Evolutionary conservation across 768 basidiomycete species (phyloP).

Genomic region (Suillus placidus): DNA sequence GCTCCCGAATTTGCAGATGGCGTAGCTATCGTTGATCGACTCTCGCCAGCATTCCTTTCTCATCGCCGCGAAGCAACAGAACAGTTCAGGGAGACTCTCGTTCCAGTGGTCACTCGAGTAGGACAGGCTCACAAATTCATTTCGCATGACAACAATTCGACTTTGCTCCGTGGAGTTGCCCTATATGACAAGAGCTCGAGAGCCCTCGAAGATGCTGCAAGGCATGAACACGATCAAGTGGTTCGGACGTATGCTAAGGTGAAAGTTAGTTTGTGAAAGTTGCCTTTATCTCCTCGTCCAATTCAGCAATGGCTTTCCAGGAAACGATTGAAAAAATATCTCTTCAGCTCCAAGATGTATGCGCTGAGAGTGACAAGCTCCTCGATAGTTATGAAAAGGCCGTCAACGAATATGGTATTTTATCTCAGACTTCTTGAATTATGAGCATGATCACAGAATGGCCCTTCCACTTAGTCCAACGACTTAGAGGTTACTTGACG

Average conservation of each 20-base stretch:
- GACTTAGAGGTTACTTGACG: slow-evolving; percentile 43
- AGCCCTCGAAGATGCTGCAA: slow-evolving; percentile 47
- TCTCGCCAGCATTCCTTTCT: slow-evolving; percentile 41
- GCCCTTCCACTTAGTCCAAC: slow-evolving; percentile 42
- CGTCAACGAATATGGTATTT: slow-evolving; percentile 52
- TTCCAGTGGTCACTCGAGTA: slow-evolving; percentile 39
- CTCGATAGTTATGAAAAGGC: slow-evolving; percentile 51
- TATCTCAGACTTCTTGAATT: slow-evolving; percentile 3
- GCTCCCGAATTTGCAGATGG: slow-evolving; percentile 44
- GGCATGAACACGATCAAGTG: slow-evolving; percentile 48
- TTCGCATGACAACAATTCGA: slow-evolving; percentile 35
- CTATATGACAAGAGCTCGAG: slow-evolving; percentile 59
- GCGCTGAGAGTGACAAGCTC: slow-evolving; percentile 49
- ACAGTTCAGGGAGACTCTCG: slow-evolving; percentile 34
- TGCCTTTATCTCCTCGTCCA: slow-evolving; percentile 15
- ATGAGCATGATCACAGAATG: slow-evolving; percentile 9
- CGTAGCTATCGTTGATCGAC: slow-evolving; percentile 48
- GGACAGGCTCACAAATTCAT: slow-evolving; percentile 39
- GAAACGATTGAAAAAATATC: slow-evolving; percentile 44
- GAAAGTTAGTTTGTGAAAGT: slow-evolving; percentile 42
- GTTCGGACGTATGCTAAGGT: slow-evolving; percentile 41
- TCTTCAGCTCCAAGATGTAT: slow-evolving; percentile 50
- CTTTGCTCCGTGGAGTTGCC: slow-evolving; percentile 44
- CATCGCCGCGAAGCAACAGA: slow-evolving; percentile 34
- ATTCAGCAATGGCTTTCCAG: slow-evolving; percentile 34